These are phyloP conservation scores for Platanthera guangdongensis DNA, from an alignment of 106 monocot genomes.

Conservation along the genomic window DNA sequence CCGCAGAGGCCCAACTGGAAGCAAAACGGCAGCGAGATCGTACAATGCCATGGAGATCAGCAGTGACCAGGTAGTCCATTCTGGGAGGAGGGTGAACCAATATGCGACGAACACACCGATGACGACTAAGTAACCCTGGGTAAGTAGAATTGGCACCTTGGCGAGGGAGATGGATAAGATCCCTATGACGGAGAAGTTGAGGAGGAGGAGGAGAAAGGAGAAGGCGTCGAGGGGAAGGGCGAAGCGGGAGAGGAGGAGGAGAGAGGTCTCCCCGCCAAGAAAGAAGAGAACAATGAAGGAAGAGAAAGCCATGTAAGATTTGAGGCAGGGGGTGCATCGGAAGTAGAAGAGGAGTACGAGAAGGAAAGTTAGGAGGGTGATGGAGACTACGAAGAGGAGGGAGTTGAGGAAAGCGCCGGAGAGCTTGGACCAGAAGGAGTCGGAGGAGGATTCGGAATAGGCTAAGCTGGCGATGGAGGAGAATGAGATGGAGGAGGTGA, in stretches of 20 bases:
- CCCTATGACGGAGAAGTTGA: conserved; percentile 70
- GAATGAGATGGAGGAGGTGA: conserved; percentile 12
- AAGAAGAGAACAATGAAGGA: conserved; percentile 58
- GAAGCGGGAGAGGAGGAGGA: conserved; percentile 46
- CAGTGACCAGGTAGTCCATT: conserved; percentile 94
- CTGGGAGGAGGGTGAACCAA: conserved; percentile 84
- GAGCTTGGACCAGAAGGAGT: conserved; percentile 43
- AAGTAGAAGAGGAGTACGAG: conserved; percentile 85
- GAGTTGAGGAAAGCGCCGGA: conserved; percentile 41
- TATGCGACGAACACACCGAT: conserved; percentile 82
- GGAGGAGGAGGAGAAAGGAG: conserved; percentile 45
- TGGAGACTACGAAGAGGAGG: conserved; percentile 39
- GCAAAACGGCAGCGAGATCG: conserved; percentile 78
- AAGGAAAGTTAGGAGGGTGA: conserved; percentile 58
- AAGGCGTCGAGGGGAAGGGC: conserved; percentile 40
- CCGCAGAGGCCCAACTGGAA: conserved; percentile 79
- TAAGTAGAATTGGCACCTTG: conserved; percentile 43
- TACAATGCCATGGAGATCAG: conserved; percentile 74
- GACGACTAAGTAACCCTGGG: conserved; percentile 63
- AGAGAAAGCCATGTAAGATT: conserved; percentile 65
- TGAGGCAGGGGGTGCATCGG: conserved; percentile 63
- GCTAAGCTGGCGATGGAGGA: conserved; percentile 18
- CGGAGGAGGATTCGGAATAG: conserved; percentile 20
- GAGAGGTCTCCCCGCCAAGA: conserved; percentile 50
- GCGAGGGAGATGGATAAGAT: conserved; percentile 34